Evolutionary conservation across 192 early-diverging fungal genomes (phyloP).

Genomic region (Coemansia reversa): DNA sequence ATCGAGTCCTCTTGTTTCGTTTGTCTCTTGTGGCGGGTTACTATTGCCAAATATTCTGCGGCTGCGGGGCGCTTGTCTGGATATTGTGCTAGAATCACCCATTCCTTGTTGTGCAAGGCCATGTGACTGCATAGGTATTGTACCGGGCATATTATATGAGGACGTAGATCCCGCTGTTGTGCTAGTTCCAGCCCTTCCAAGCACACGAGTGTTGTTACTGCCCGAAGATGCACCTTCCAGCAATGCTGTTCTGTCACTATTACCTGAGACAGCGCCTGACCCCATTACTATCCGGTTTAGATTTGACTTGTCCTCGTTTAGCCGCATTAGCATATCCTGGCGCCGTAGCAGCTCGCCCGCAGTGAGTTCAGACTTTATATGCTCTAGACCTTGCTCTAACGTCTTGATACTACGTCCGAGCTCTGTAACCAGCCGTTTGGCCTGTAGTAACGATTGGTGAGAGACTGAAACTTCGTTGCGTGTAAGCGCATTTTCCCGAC

Average conservation of each 20-base stretch:
- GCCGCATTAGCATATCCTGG: slow-evolving; percentile 70
- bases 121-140: slow-evolving; percentile 20
- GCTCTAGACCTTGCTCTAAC: slow-evolving; percentile 57
- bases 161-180: neutral
- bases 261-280: slow-evolving; percentile 22
- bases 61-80: slow-evolving; percentile 31
- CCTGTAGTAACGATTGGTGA: slow-evolving; percentile 77
- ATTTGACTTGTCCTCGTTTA: slow-evolving; percentile 69
- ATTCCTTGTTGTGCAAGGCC: slow-evolving; percentile 22
- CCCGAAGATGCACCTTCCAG: slow-evolving; percentile 27
- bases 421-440: slow-evolving; percentile 65
- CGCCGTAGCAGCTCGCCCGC: slow-evolving; percentile 75
- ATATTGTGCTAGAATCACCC: slow-evolving; percentile 7
- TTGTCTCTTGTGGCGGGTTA: slow-evolving; percentile 68
- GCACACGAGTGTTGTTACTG: slow-evolving; percentile 17
- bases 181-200: slow-evolving; percentile 37
- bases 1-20: slow-evolving; percentile 73
- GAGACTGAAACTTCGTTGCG: slow-evolving; percentile 73
- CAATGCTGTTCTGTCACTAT: slow-evolving; percentile 31
- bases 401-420: slow-evolving; percentile 56
- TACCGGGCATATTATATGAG: slow-evolving; percentile 27
- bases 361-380: slow-evolving; percentile 35
- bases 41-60: slow-evolving; percentile 73
- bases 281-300: slow-evolving; percentile 61
- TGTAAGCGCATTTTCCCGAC: slow-evolving; percentile 70